phyloP scores from a whole-genome alignment of 495 filamentous ascomycete species.

The Tuber umbilicatum region DNA sequence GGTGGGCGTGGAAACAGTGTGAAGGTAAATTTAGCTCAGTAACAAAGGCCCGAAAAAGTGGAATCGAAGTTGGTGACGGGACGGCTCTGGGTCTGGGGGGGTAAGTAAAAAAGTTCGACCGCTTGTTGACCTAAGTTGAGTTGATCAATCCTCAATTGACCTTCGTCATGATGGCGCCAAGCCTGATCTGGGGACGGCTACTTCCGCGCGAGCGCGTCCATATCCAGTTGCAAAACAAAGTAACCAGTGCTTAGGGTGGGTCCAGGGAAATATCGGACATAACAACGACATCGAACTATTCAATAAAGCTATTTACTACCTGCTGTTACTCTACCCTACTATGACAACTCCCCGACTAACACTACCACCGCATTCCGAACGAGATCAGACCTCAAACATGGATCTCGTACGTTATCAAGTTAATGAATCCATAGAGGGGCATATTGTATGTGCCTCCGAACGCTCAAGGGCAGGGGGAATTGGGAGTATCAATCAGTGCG shows the following conservation, averaged over 20 bases:
- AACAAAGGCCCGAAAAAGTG: neutral
- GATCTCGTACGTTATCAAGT: neutral
- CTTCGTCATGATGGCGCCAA: neutral
- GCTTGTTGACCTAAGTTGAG: neutral
- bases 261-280: neutral
- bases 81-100: neutral
- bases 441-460: neutral
- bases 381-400: neutral
- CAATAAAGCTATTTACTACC: neutral
- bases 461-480: neutral
- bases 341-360: neutral
- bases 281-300: neutral
- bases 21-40: neutral
- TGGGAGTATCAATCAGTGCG: neutral
- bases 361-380: neutral
- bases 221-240: neutral
- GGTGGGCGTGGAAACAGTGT: neutral
- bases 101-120: neutral
- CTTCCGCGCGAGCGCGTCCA: neutral
- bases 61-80: neutral
- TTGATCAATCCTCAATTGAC: neutral
- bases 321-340: neutral
- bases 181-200: neutral
- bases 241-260: neutral
- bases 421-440: neutral